phyloP scores from a whole-genome alignment of 1,284 basidiomycete genomes.

The Phlebopus sp. region DNA sequence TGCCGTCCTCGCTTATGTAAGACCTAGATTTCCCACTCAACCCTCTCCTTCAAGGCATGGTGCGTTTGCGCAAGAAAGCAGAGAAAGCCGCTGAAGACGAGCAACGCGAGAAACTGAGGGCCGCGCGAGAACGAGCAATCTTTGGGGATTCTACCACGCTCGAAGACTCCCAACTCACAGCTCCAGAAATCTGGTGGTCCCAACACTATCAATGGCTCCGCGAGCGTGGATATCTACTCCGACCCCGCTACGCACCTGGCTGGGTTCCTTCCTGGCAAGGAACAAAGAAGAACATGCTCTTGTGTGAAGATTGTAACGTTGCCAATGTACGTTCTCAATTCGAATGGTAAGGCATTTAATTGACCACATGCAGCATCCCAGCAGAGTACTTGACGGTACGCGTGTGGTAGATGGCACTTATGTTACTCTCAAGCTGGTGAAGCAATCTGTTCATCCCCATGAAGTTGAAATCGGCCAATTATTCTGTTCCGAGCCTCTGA shows the following conservation, averaged over 20 bases:
- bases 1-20: no score
- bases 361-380: no score
- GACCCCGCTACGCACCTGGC: slow-evolving; percentile 34
- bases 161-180: background rate
- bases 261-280: slow-evolving; percentile 37
- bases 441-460: slow-evolving; percentile 6
- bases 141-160: background rate
- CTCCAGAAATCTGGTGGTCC: slow-evolving; percentile 27
- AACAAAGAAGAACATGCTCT: slow-evolving; percentile 8
- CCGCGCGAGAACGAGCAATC: slow-evolving; percentile 1
- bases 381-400: background rate
- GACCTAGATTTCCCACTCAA: no score
- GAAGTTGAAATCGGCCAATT: slow-evolving; percentile 20
- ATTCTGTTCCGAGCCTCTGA: slow-evolving; percentile 9
- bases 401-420: slow-evolving; percentile 15
- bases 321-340: background rate
- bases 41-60: no score
- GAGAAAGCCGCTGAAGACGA: no score
- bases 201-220: slow-evolving; percentile 31
- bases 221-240: slow-evolving; percentile 34
- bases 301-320: slow-evolving; percentile 26
- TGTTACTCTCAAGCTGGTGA: slow-evolving; percentile 25
- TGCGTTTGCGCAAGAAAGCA: no score
- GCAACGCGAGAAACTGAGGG: background rate
- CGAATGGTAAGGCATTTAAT: no score